Evolutionary conservation across 352 stramenopile species (phyloP).

Genomic region (Globisporangium nunn): DNA sequence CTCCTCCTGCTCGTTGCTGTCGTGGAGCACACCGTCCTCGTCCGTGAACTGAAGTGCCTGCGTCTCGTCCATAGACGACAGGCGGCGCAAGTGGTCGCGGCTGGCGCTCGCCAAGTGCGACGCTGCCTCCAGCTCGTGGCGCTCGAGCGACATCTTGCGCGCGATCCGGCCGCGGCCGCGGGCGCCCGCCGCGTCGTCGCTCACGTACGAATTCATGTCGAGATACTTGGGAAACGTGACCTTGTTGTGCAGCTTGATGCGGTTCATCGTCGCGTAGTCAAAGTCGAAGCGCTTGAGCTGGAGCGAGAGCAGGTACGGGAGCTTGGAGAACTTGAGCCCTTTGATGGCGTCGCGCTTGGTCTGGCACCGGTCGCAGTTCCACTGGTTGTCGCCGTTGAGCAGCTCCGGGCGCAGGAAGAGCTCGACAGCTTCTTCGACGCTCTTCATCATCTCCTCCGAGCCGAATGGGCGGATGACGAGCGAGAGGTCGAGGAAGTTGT

Average conservation of each 20-base stretch:
- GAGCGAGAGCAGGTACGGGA: constrained; percentile 86
- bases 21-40: constrained; percentile 12
- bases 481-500: constrained; percentile 88
- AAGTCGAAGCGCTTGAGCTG: constrained; percentile 91
- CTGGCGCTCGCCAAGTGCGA: constrained; percentile 5
- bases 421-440: constrained; percentile 82
- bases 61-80: constrained; percentile 76
- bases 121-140: constrained; percentile 52
- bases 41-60: constrained; percentile 36
- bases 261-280: constrained; percentile 86
- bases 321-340: constrained; percentile 82
- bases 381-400: constrained; percentile 87
- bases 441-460: constrained; percentile 79
- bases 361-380: constrained; percentile 77
- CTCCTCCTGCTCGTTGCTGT: constrained; percentile 9
- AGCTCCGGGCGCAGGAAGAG: constrained; percentile 83
- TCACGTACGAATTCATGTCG: constrained; percentile 86
- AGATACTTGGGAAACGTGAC: constrained; percentile 88
- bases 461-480: constrained; percentile 87
- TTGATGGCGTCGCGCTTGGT: constrained; percentile 88
- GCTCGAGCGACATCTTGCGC: constrained; percentile 84
- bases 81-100: constrained; percentile 21
- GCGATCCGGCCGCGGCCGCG: constrained; percentile 48
- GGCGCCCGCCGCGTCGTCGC: constrained; percentile 34
- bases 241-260: constrained; percentile 82